Evolutionary conservation across 768 basidiomycete genomes (phyloP), one percentile per base, ranked within the genome.

Genomic region (Collybiopsis confluens): DNA sequence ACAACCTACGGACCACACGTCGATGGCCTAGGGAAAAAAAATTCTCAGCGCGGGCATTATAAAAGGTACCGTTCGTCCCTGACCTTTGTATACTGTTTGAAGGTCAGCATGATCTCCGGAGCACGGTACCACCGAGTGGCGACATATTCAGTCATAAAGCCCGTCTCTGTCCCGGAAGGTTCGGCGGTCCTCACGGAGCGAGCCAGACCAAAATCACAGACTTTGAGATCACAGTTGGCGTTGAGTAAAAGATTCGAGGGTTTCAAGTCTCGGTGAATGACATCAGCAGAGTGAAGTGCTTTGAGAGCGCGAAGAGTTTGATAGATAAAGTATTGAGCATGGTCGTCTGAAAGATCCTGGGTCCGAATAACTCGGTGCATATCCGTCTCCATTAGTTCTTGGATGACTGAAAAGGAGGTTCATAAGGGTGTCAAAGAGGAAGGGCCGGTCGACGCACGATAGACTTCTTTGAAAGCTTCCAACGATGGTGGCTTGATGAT

Each of bases 111-210:
- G 73, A 99, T 95, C 68, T 99, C 97, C 0, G 97, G 97, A 0
- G 97, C 97, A 35, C 97, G 85, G 65, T 98, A 99, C 97, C 97
- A 99, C 61, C 97, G 79, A 23, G 97, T 98, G 2, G 97, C 96
- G 45, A 99, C 97, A 64, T 95, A 96, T 83, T 93, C 91, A 1
- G 92, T 96, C 92, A 95, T 93, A 73, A 93, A 94, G 4, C 86
- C 86, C 5, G 80, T 90, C 61, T 90, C 88, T 6, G 88, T 90
- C 21, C 88, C 90, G 13, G 85, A 87, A 0, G 90, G 88, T 66
- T 91, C 88, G 4, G 90, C 89, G 3, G 90, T 91, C 70, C 81
- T 88, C 38, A 91, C 88, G 9, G 88, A 90, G n/a, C 94, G 81
- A 1, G 93, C 93, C 33, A 97, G 79, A 47, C 97, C 97, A 66